These are phyloP conservation scores for Debaryomyces prosopidis DNA, from an alignment of 805 yeast species.

Conservation along the genomic window DNA sequence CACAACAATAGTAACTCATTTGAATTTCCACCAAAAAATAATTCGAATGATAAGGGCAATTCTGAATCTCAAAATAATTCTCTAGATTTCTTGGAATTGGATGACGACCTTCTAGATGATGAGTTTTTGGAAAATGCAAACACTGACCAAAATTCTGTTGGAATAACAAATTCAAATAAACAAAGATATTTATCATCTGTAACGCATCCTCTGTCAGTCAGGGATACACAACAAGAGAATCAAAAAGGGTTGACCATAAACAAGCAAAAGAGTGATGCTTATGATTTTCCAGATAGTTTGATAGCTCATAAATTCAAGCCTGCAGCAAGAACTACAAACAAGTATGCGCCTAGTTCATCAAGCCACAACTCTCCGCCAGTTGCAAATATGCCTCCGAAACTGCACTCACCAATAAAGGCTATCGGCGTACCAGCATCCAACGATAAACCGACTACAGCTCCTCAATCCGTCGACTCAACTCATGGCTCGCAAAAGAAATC, in stretches of 20 bases:
- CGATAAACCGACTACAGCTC: neutral
- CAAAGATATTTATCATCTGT: neutral
- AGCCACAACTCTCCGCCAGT: neutral
- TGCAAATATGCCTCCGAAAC: neutral
- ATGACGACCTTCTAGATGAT: constrained; percentile 33
- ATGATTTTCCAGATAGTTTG: constrained; percentile 67
- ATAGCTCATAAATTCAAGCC: constrained; percentile 43
- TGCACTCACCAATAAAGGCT: neutral
- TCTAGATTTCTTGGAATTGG: constrained; percentile 17
- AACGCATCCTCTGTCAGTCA: neutral
- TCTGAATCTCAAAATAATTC: neutral
- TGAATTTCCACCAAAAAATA: neutral
- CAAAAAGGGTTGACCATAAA: neutral
- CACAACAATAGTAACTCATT: neutral
- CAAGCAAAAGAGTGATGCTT: constrained; percentile 71
- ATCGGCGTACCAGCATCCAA: neutral
- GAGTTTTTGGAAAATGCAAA: constrained; percentile 38
- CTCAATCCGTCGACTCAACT: constrained; percentile 3
- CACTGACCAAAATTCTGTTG: neutral
- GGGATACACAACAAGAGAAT: neutral
- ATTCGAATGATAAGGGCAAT: neutral
- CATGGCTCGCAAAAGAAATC: constrained; percentile 27
- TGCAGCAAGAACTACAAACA: constrained; percentile 35
- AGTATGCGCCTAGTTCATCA: constrained; percentile 14
- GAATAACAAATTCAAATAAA: neutral